Percentiles rank a stretch among this genome's conserved stretches.
Conservation (phyloP, 2,329 filamentous ascomycete species). For the Trichoderma harzianum region DNA sequence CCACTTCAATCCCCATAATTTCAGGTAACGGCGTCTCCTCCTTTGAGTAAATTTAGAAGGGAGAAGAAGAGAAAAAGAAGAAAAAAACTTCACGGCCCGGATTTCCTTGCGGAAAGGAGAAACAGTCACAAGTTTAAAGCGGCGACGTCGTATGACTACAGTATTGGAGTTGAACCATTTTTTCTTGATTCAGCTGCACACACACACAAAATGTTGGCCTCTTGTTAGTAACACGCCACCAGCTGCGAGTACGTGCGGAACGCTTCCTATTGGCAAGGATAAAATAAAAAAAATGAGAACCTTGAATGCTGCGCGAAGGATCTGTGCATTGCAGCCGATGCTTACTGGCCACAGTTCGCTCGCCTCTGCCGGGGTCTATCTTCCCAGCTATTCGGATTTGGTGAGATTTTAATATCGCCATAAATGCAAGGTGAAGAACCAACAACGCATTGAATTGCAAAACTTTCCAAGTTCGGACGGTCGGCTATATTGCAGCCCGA, state of each 20-base stretch:
- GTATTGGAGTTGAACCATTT: not conserved
- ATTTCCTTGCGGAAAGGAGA: not conserved
- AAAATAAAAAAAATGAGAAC: not conserved
- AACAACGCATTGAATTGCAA: not conserved
- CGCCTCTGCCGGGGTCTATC: not conserved
- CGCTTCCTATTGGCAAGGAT: conserved; percentile 1
- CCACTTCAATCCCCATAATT: not conserved
- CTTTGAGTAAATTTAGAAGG: not conserved
- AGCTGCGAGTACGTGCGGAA: not conserved
- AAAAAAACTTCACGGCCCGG: not conserved
- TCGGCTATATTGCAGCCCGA: not conserved
- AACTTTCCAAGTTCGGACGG: not conserved
- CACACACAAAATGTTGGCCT: not conserved
- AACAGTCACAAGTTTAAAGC: not conserved
- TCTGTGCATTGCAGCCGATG: not conserved
- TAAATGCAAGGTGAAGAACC: not conserved
- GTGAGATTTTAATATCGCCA: not conserved
- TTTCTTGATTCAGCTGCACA: not conserved
- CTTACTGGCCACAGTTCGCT: not conserved
- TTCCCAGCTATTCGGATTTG: not conserved
- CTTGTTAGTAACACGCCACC: not conserved
- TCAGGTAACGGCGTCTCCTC: not conserved
- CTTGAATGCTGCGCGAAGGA: not conserved
- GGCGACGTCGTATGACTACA: not conserved
- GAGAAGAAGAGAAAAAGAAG: not conserved